A percentile compares a stretch with the other conserved stretches of the same genome.
Conservation (phyloP, 2,329 filamentous ascomycete species). For the Mycosphaerella arachidis region DNA sequence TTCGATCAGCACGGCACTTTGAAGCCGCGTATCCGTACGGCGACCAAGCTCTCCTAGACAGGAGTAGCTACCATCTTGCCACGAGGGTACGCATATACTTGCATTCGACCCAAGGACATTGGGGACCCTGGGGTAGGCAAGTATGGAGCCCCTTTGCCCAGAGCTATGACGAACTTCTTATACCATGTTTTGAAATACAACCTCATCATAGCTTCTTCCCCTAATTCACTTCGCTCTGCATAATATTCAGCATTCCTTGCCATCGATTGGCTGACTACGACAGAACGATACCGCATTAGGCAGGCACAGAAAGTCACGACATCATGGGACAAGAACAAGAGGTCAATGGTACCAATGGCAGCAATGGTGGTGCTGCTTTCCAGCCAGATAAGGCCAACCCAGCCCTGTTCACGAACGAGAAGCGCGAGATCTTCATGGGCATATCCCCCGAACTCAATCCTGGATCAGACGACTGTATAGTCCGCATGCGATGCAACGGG, state of each 20-base stretch:
- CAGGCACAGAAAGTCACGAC: neutral
- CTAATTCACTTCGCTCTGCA: neutral
- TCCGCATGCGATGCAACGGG: slow-evolving; percentile 29
- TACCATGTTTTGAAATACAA: neutral
- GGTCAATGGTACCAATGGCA: slow-evolving; percentile 10
- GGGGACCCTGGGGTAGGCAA: neutral
- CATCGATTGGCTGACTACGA: neutral
- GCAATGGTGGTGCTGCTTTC: slow-evolving; percentile 4
- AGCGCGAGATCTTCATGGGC: slow-evolving; percentile 27
- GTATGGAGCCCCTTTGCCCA: neutral
- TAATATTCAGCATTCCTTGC: neutral
- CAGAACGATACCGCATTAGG: neutral
- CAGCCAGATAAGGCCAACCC: slow-evolving; percentile 21
- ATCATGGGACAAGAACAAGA: slow-evolving; percentile 9
- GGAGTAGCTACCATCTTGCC: neutral
- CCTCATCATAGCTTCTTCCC: neutral
- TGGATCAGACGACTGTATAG: slow-evolving; percentile 25
- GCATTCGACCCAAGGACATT: neutral
- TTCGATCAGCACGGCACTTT: neutral
- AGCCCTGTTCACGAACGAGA: slow-evolving; percentile 27
- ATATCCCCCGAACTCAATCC: slow-evolving; percentile 24
- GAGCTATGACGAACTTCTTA: neutral
- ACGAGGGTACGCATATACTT: neutral
- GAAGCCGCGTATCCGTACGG: neutral
- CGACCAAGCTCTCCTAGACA: neutral